phyloP scores from a whole-genome alignment of 208 protist species.

The Borovskyia barvae region DNA sequence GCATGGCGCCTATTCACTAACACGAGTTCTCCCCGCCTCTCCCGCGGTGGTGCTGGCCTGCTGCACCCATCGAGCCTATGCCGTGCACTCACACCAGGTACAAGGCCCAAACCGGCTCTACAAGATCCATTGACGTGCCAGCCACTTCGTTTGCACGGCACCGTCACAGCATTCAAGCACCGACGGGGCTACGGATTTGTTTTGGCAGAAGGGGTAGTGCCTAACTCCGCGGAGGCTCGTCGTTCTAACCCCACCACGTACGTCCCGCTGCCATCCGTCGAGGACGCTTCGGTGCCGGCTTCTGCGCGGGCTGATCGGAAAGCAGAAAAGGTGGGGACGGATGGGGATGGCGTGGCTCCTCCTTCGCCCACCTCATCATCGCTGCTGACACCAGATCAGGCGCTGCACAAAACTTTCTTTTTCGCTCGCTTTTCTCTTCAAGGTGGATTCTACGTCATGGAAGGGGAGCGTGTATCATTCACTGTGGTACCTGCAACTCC shows the following conservation, averaged over 20 bases:
- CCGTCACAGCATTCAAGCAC: constrained; percentile 78
- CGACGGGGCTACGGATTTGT: constrained; percentile 87
- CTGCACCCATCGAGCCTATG: not conserved
- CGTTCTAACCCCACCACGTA: not conserved
- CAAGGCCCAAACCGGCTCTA: no score
- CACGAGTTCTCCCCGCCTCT: no score
- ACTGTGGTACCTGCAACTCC: not conserved
- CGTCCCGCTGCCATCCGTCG: not conserved
- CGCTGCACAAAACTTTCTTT: constrained; percentile 40
- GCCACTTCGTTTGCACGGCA: constrained; percentile 65
- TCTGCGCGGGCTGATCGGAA: not conserved
- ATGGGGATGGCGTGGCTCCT: not conserved
- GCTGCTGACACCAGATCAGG: no score
- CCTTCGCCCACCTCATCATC: no score
- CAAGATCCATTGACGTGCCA: no score
- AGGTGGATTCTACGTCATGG: constrained; percentile 71
- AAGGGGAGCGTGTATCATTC: constrained; percentile 77
- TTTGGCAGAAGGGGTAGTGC: constrained; percentile 40
- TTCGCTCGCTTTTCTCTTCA: constrained; percentile 53
- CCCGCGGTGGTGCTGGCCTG: no score
- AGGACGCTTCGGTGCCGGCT: not conserved
- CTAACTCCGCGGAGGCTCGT: not conserved
- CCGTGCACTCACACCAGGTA: no score
- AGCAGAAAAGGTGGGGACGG: not conserved
- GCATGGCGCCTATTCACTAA: no score